Evolutionary conservation across 768 basidiomycete species (phyloP).

Genomic region (Hypholoma sublateritium): DNA sequence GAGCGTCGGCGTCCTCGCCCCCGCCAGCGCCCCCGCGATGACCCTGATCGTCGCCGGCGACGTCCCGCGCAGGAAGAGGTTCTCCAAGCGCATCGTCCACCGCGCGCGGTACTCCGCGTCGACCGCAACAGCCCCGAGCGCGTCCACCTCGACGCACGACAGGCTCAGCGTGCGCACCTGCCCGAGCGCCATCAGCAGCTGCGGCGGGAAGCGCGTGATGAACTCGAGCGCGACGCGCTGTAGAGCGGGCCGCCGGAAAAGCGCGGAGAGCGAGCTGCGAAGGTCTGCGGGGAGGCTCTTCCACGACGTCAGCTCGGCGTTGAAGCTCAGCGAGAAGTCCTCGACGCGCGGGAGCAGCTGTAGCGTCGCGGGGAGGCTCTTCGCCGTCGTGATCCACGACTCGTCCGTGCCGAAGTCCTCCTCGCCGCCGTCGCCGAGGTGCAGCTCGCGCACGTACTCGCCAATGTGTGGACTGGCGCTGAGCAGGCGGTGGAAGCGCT

Average conservation of each 20-base stretch:
- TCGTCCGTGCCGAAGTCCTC: conserved; percentile 13
- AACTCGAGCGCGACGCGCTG: conserved; percentile 19
- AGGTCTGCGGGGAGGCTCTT: conserved; percentile 10
- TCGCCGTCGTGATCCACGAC: not conserved
- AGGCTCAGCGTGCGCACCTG: conserved; percentile 11
- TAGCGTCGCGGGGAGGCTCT: conserved; percentile 13
- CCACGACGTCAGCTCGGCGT: conserved; percentile 18
- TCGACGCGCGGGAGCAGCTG: conserved; percentile 14
- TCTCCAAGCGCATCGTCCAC: conserved; percentile 3
- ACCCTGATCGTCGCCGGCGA: conserved; percentile 14
- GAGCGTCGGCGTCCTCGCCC: conserved; percentile 1
- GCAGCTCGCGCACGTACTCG: conserved; percentile 17
- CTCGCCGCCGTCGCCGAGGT: conserved; percentile 20
- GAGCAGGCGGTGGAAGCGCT: conserved; percentile 19
- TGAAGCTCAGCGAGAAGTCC: conserved; percentile 21
- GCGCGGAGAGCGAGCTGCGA: conserved; percentile 3
- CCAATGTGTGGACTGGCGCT: conserved; percentile 16
- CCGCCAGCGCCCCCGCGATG: conserved; percentile 7
- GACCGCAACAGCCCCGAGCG: not conserved
- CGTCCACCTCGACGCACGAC: conserved; percentile 20
- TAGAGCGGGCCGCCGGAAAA: conserved; percentile 14
- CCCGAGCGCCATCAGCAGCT: conserved; percentile 11
- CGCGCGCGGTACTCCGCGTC: not conserved
- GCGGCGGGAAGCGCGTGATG: conserved; percentile 13
- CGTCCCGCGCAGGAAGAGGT: conserved; percentile 16